Evolutionary conservation across 306 rosid species (phyloP).

Genomic region (Gleditsia sinensis): DNA sequence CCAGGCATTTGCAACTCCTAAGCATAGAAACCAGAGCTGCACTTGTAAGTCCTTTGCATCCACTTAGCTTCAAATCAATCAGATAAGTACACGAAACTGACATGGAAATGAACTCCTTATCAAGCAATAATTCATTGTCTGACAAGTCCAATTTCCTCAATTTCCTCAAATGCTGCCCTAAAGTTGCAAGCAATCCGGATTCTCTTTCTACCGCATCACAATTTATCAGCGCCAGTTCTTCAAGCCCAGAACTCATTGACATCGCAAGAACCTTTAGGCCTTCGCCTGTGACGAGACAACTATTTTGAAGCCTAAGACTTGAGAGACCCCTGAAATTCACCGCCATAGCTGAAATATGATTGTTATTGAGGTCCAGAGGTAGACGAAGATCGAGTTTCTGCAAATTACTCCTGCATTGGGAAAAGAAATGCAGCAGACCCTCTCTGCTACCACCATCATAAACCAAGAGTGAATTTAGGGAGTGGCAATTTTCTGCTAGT

Average conservation of each 20-base stretch:
- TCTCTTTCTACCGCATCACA: constrained; percentile 89
- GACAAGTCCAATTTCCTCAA: constrained; percentile 79
- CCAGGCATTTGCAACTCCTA: constrained; percentile 63
- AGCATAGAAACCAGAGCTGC: constrained; percentile 46
- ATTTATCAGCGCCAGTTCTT: constrained; percentile 77
- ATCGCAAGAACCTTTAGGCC: constrained; percentile 65
- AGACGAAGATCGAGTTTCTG: constrained; percentile 70
- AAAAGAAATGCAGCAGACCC: constrained; percentile 60
- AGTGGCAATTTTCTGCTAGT: constrained; percentile 53
- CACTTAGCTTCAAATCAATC: constrained; percentile 69
- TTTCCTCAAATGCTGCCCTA: constrained; percentile 74
- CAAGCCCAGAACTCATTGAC: constrained; percentile 51
- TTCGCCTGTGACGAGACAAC: constrained; percentile 80
- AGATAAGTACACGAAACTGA: constrained; percentile 62
- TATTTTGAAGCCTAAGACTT: constrained; percentile 72
- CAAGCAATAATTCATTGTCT: constrained; percentile 69
- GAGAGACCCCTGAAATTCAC: constrained; percentile 46
- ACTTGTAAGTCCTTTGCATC: constrained; percentile 61
- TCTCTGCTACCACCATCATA: constrained; percentile 90
- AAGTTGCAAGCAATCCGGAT: constrained; percentile 70
- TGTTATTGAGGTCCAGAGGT: constrained; percentile 81
- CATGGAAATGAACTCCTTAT: constrained; percentile 77
- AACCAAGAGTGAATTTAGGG: constrained; percentile 62
- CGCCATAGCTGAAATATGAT: constrained; percentile 62
- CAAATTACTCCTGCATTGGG: constrained; percentile 40